These are phyloP conservation scores for Monosporascus sp. DNA, from an alignment of 2,329 filamentous ascomycete genomes.

Conservation along the genomic window DNA sequence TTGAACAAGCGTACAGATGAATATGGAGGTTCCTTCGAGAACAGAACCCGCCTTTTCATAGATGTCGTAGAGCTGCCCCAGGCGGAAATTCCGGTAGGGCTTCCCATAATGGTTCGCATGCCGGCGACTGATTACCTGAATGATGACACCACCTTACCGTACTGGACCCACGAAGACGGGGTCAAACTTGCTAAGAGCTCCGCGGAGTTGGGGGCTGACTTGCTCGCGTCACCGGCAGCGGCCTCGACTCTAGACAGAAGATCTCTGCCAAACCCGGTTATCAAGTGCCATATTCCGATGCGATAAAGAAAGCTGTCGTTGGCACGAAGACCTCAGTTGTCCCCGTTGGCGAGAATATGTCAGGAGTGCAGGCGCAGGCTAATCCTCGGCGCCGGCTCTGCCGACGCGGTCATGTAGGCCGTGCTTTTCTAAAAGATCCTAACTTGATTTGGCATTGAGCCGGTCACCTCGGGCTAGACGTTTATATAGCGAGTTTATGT, in stretches of 20 bases:
- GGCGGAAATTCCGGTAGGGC: slow-evolving; percentile 9
- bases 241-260: slow-evolving; percentile 55
- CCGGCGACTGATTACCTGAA: slow-evolving; percentile 75
- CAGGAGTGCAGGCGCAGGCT: slow-evolving; percentile 50
- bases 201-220: slow-evolving; percentile 63
- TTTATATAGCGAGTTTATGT: slow-evolving; percentile 52
- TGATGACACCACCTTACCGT: slow-evolving; percentile 48
- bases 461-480: slow-evolving; percentile 53
- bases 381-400: slow-evolving; percentile 43
- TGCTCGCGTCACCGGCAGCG: slow-evolving; percentile 67
- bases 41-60: slow-evolving; percentile 34
- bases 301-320: slow-evolving; percentile 66
- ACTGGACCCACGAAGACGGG: slow-evolving; percentile 64
- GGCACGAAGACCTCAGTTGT: slow-evolving; percentile 52
- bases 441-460: slow-evolving; percentile 56
- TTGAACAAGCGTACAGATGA: slow-evolving; percentile 42
- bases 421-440: slow-evolving; percentile 60
- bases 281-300: slow-evolving; percentile 65
- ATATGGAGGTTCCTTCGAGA: slow-evolving; percentile 41
- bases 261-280: slow-evolving; percentile 58
- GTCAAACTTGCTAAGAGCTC: slow-evolving; percentile 58
- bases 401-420: slow-evolving; percentile 55
- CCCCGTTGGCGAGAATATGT: slow-evolving; percentile 54
- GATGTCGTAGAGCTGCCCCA: slow-evolving; percentile 14
- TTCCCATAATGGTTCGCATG: slow-evolving; percentile 66